A percentile compares a stretch with the other conserved stretches of the same genome.
Evolutionary conservation across 805 yeast genomes (phyloP).

Genomic region (Cyberlindnera sargentensis): DNA sequence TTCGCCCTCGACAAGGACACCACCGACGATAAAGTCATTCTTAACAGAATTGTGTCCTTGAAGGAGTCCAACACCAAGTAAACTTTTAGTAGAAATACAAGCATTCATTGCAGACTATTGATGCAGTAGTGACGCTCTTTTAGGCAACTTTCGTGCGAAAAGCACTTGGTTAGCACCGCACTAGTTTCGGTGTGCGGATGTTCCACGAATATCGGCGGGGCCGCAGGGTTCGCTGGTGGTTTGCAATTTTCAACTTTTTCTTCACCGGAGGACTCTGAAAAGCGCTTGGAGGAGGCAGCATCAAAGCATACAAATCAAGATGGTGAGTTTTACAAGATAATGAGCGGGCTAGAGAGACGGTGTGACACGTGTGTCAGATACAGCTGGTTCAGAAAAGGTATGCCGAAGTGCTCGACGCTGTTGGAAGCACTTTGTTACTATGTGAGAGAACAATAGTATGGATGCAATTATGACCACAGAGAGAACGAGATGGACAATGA

Average conservation of each 20-base stretch:
- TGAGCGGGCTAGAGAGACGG: no score
- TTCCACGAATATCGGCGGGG: background rate
- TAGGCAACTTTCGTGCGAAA: background rate
- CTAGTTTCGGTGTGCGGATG: background rate
- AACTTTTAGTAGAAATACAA: background rate
- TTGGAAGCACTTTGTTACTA: no score
- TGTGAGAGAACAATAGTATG: no score
- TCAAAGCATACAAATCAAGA: conserved; percentile 15
- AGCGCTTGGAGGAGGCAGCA: background rate
- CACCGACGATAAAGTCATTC: conserved; percentile 49
- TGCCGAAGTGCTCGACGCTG: no score
- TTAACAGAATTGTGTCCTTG: conserved; percentile 89
- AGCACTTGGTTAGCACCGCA: background rate
- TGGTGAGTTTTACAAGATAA: conserved; percentile 13
- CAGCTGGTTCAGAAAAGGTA: no score
- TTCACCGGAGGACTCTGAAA: conserved; percentile 7
- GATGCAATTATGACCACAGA: no score
- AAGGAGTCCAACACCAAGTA: conserved; percentile 47
- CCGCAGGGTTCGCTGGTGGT: conserved; percentile 3
- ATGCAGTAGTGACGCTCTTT: background rate
- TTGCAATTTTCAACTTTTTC: conserved; percentile 21
- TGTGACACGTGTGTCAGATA: no score
- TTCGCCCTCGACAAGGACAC: conserved; percentile 85
- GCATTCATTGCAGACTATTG: background rate
- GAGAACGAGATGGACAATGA: no score